phyloP scores from a whole-genome alignment of 2,329 filamentous ascomycete genomes.

The Pseudogymnoascus sp. region DNA sequence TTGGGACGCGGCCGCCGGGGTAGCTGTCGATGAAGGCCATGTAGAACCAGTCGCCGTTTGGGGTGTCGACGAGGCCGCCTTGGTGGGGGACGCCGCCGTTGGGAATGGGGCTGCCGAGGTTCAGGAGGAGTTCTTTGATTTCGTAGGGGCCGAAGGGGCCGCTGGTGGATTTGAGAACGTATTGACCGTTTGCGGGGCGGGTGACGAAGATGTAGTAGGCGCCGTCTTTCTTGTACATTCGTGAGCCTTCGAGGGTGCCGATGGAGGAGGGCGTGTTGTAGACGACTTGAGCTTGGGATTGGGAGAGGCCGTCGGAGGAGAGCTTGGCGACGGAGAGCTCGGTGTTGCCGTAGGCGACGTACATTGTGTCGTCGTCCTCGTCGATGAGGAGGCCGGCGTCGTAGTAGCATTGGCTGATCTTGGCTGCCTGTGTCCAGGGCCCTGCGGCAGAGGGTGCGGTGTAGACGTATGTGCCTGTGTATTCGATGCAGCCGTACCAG shows the following conservation, averaged over 20 bases:
- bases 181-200: constrained; percentile 35
- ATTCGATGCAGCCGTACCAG: constrained; percentile 50
- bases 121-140: constrained; percentile 36
- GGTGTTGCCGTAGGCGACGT: constrained; percentile 46
- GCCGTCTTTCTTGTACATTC: constrained; percentile 51
- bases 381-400: constrained; percentile 50
- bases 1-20: constrained; percentile 49
- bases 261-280: constrained; percentile 34
- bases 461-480: constrained; percentile 45
- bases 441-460: constrained; percentile 37
- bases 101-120: constrained; percentile 36
- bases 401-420: constrained; percentile 44
- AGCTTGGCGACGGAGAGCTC: constrained; percentile 45
- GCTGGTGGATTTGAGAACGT: constrained; percentile 42
- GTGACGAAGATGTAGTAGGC: constrained; percentile 48
- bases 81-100: constrained; percentile 45
- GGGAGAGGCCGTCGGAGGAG: constrained; percentile 38
- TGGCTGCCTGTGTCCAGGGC: constrained; percentile 36
- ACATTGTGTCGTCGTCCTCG: constrained; percentile 48
- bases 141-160: constrained; percentile 47
- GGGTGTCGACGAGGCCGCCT: constrained; percentile 46
- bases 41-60: constrained; percentile 49
- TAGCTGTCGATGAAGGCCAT: constrained; percentile 50
- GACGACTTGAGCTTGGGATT: constrained; percentile 39
- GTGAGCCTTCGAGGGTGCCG: constrained; percentile 40